A percentile compares a stretch with the other conserved stretches of the same genome.
Conservation (phyloP, 805 yeast genomes). For the Hanseniaspora valbyensis region DNA sequence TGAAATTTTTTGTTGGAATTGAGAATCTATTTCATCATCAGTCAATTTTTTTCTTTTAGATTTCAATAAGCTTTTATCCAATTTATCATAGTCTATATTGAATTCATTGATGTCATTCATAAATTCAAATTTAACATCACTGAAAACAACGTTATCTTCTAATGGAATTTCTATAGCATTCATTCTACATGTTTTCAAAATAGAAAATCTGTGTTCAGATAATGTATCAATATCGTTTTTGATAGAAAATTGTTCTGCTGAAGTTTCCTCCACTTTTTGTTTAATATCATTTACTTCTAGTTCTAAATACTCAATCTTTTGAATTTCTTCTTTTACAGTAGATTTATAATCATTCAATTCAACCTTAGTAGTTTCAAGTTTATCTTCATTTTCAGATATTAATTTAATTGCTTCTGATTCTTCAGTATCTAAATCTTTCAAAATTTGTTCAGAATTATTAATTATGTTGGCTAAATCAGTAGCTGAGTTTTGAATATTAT, state of each 20-base stretch:
- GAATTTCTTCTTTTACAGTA: constrained; percentile 26
- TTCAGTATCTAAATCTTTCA: constrained; percentile 27
- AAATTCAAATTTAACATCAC: not conserved
- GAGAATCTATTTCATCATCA: constrained; percentile 23
- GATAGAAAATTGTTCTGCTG: constrained; percentile 30
- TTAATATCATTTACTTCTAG: constrained; percentile 36
- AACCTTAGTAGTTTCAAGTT: not conserved
- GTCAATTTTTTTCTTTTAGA: constrained; percentile 18
- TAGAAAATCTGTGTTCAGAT: constrained; percentile 45
- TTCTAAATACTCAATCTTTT: constrained; percentile 35
- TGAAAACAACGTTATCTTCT: not conserved
- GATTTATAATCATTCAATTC: constrained; percentile 29
- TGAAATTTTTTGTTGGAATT: constrained; percentile 35
- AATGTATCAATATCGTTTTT: constrained; percentile 47
- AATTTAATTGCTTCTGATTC: constrained; percentile 15
- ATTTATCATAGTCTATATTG: constrained; percentile 41
- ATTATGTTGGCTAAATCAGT: constrained; percentile 27
- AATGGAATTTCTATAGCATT: constrained; percentile 54
- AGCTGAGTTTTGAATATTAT: constrained; percentile 39
- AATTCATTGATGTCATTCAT: not conserved
- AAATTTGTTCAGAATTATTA: constrained; percentile 33
- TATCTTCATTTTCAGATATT: not conserved
- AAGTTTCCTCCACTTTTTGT: constrained; percentile 23
- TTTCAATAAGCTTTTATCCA: constrained; percentile 36
- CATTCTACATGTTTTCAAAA: constrained; percentile 62